Base-by-base conservation (phyloP, 2,329 filamentous ascomycete species). In the Xylaria sp. region DNA sequence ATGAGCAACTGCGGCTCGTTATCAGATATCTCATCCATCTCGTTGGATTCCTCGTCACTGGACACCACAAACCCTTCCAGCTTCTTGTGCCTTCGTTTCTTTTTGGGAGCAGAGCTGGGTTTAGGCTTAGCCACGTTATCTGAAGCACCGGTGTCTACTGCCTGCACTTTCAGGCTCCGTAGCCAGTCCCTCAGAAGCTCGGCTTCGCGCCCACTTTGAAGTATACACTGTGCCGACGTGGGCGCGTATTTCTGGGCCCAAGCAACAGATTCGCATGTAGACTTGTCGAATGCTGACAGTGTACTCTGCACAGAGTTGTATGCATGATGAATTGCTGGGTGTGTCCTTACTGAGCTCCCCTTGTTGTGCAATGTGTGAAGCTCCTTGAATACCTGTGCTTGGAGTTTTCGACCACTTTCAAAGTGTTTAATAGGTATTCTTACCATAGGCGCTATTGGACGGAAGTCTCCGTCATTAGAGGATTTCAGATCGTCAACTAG, bases 211-310 rank as follows among this genome's bases (percentile, higher is more conserved):
- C 92, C 91, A 18, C 84, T 79, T 76, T 98, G 94, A 12, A 99
- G 83, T 0, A 98, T 90, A 67, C 95, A 89, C 3, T 83, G 83
- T 2, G 93, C 90, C 44, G 81, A 84, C 32, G 80, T 81, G 0
- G 96, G 96, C 0, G 92, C 89, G 80, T 98, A 97, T 76, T 98
- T 98, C 50, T 95, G 91, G 1, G 85, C 80, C 96, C 96, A 99
- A 9, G 89, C 81, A 34, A 86, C 81, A 1, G 84, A 84, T 76
- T 98, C 95, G 74, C 92, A 97, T 59, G 86, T 87, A 9, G 90
- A 92, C 70, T 83, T 87, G 78, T 99, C 96, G 76, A 94, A 98
- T 0, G 94, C 90, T 4, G 92, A 94, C 13, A 94, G 83, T 0
- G 85, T 85, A 0, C 84, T 85, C 54, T 84, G 81, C 39, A 98